Percentiles rank a stretch among this genome's conserved stretches.
phyloP scores from a whole-genome alignment of 2,329 filamentous ascomycete species.

The Diaporthe citriasiana region DNA sequence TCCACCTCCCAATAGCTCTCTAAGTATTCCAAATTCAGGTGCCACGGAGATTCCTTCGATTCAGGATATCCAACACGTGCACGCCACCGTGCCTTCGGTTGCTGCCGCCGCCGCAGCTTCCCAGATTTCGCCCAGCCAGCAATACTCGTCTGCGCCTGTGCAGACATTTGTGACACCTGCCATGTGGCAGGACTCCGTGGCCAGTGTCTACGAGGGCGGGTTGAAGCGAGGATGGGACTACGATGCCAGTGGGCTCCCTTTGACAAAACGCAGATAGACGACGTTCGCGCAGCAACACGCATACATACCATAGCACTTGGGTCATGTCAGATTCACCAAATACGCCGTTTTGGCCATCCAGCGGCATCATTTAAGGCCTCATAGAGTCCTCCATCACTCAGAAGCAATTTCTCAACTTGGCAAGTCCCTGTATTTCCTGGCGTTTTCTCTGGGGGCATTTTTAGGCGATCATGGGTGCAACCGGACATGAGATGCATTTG shows the following conservation, averaged over 20 bases:
- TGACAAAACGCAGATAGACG: slow-evolving; percentile 51
- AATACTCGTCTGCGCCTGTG: slow-evolving; percentile 67
- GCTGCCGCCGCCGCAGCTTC: slow-evolving; percentile 46
- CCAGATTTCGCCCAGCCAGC: slow-evolving; percentile 58
- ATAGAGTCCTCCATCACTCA: background rate
- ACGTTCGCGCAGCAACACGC: background rate
- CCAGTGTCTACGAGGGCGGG: slow-evolving; percentile 76
- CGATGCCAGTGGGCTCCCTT: slow-evolving; percentile 53
- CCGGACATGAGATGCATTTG: slow-evolving; percentile 27
- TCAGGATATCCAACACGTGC: slow-evolving; percentile 66
- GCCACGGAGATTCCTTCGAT: slow-evolving; percentile 67
- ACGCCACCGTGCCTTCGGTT: slow-evolving; percentile 58
- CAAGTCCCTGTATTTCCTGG: slow-evolving; percentile 32
- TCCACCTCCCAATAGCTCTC: slow-evolving; percentile 61
- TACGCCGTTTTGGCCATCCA: background rate
- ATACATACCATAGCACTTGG: slow-evolving; percentile 2
- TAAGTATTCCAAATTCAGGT: slow-evolving; percentile 68
- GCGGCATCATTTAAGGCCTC: slow-evolving; percentile 4
- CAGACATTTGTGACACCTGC: slow-evolving; percentile 76
- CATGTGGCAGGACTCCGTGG: slow-evolving; percentile 82
- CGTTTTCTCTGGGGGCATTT: slow-evolving; percentile 15
- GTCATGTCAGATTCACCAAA: background rate
- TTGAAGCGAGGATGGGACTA: slow-evolving; percentile 75
- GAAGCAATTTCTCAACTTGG: slow-evolving; percentile 29
- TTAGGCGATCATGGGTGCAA: slow-evolving; percentile 29